Conservation (phyloP, 768 basidiomycete species). For the Terana coerulea region DNA sequence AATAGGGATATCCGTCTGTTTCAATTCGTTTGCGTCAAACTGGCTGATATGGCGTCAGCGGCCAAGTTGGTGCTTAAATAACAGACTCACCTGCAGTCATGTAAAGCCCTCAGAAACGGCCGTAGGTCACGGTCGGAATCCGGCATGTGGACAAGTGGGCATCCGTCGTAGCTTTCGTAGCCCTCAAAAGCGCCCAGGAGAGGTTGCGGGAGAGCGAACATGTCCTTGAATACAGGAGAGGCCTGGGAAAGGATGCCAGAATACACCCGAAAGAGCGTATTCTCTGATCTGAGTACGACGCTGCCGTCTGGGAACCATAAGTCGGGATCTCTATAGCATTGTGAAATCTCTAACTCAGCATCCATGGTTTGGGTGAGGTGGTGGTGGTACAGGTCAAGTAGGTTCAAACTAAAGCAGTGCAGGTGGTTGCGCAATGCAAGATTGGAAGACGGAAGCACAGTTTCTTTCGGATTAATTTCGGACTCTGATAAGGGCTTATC, state of each 20-base stretch:
- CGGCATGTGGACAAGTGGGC: constrained; percentile 22
- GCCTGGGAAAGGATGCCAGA: constrained; percentile 18
- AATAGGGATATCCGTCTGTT: neutral
- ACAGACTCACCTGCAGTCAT: constrained; percentile 12
- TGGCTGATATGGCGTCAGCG: constrained; percentile 1
- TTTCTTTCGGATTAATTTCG: too few relatives aligned
- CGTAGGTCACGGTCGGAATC: constrained; percentile 18
- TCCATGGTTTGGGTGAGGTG: too few relatives aligned
- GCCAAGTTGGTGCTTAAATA: neutral
- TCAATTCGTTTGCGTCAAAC: neutral
- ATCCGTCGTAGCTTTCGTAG: constrained; percentile 21
- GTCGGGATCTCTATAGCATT: constrained; percentile 13
- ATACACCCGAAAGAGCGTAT: constrained; percentile 22
- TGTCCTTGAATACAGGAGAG: constrained; percentile 24
- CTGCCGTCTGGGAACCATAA: constrained; percentile 25
- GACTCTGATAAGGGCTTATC: too few relatives aligned
- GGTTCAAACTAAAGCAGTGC: too few relatives aligned
- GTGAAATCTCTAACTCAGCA: neutral
- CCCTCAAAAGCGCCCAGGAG: neutral
- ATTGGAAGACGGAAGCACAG: too few relatives aligned
- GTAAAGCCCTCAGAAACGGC: constrained; percentile 14
- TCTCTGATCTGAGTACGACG: constrained; percentile 21
- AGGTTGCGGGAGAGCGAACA: constrained; percentile 21
- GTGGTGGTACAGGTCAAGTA: too few relatives aligned
- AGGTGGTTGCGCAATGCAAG: too few relatives aligned